Evolutionary conservation across 2,329 filamentous ascomycete genomes (phyloP).

Genomic region (Biscogniauxia mediterranea): DNA sequence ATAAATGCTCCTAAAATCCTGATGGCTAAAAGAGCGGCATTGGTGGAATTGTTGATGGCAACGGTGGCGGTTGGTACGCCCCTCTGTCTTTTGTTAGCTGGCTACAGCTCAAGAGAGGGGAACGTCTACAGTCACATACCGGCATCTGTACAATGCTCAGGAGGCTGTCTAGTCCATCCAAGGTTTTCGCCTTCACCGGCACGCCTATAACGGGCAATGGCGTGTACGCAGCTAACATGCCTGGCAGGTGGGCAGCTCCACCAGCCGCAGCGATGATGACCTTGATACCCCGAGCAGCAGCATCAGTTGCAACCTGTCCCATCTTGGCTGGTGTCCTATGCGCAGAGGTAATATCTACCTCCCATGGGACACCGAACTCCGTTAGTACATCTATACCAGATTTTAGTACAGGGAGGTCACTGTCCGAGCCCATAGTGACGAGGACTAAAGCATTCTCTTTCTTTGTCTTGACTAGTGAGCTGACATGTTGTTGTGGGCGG

Average conservation of each 20-base stretch:
- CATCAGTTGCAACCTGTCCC: conserved; percentile 63
- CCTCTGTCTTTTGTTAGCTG: conserved; percentile 26
- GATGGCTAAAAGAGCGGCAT: conserved; percentile 70
- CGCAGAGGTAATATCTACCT: conserved; percentile 74
- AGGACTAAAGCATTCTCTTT: conserved; percentile 60
- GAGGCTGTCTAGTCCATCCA: conserved; percentile 71
- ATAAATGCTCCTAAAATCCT: conserved; percentile 63
- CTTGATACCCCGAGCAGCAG: conserved; percentile 63
- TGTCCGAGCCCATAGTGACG: conserved; percentile 83
- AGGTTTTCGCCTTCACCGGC: conserved; percentile 69
- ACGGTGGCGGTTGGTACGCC: conserved; percentile 74
- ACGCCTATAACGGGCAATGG: conserved; percentile 74
- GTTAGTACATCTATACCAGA: conserved; percentile 65
- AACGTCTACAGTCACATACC: not conserved
- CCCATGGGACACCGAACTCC: conserved; percentile 70
- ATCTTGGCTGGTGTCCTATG: conserved; percentile 72
- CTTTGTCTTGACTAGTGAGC: conserved; percentile 25
- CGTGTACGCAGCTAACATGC: conserved; percentile 56
- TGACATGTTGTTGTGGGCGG: conserved; percentile 24
- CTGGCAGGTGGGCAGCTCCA: conserved; percentile 70
- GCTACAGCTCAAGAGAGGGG: not conserved
- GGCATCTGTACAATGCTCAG: conserved; percentile 79
- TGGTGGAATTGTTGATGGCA: conserved; percentile 77
- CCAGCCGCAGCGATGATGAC: conserved; percentile 76
- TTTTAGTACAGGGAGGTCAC: conserved; percentile 67